These are phyloP conservation scores for Thuja plicata DNA, from an alignment of 83 land plant species.

Conservation along the genomic window DNA sequence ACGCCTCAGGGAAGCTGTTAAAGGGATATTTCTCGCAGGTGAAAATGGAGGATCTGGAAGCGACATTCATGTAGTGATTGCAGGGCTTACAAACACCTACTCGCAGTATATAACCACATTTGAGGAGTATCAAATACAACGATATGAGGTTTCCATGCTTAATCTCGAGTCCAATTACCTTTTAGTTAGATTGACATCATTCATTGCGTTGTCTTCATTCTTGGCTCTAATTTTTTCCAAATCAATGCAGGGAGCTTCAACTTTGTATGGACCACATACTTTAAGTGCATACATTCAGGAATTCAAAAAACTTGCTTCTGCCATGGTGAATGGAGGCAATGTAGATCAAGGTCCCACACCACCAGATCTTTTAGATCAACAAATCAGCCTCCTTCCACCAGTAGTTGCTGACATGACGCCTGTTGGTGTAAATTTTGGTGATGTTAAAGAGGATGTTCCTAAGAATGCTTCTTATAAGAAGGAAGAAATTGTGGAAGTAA, in stretches of 20 bases:
- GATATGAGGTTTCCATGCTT: constrained; percentile 69
- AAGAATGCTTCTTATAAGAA: constrained; percentile 53
- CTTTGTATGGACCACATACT: constrained; percentile 92
- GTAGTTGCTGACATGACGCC: constrained; percentile 76
- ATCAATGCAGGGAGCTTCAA: constrained; percentile 81
- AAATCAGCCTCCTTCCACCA: constrained; percentile 69
- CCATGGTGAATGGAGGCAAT: constrained; percentile 39
- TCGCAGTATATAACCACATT: constrained; percentile 91
- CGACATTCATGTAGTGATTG: constrained; percentile 67
- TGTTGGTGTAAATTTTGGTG: constrained; percentile 72
- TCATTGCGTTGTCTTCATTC: background rate
- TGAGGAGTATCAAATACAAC: constrained; percentile 86
- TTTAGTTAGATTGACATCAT: background rate
- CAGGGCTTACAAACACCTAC: constrained; percentile 83
- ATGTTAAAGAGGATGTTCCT: constrained; percentile 67
- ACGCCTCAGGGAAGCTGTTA: constrained; percentile 86
- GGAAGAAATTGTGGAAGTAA: constrained; percentile 57
- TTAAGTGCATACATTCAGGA: constrained; percentile 89
- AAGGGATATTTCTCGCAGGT: constrained; percentile 39
- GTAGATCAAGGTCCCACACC: constrained; percentile 64
- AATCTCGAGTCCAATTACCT: background rate
- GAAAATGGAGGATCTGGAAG: constrained; percentile 44
- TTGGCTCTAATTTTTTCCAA: background rate
- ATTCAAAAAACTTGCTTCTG: constrained; percentile 79
- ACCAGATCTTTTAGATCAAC: constrained; percentile 77